Conservation (phyloP, 306 rosid genomes). For the Glycine latifolia region DNA sequence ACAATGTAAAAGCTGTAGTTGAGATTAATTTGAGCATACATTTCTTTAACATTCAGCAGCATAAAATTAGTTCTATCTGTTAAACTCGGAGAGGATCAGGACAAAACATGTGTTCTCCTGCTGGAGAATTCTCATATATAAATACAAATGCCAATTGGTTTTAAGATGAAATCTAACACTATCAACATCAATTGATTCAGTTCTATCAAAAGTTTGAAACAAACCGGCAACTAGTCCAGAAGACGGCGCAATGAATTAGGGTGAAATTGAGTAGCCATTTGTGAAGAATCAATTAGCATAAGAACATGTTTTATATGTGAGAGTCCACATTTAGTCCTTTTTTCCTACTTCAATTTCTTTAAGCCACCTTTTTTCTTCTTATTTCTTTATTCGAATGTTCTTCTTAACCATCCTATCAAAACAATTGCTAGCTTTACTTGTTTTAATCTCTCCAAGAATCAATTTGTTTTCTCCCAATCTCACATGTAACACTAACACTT, state of each 20-base stretch:
- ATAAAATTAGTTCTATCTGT: background rate
- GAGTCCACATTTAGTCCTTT: background rate
- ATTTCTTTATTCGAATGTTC: background rate
- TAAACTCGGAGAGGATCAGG: too few species aligned
- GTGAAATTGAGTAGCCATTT: background rate
- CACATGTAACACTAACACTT: slow-evolving; percentile 9
- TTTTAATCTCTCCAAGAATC: background rate
- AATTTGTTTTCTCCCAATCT: background rate
- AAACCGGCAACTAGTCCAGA: too few species aligned
- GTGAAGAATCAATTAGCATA: background rate
- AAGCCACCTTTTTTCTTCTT: background rate
- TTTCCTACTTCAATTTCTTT: slow-evolving; percentile 1
- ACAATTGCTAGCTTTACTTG: too few species aligned
- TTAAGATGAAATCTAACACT: too few species aligned
- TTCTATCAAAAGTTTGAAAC: too few species aligned
- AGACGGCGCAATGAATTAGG: background rate
- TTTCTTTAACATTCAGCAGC: background rate
- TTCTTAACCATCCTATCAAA: background rate
- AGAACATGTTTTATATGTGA: background rate
- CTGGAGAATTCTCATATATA: too few species aligned
- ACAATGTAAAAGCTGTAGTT: too few species aligned
- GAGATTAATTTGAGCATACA: background rate
- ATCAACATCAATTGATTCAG: too few species aligned
- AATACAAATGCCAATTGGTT: too few species aligned
- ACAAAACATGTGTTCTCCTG: too few species aligned